These are phyloP conservation scores for Austroboletus novae-zelandiae DNA, from an alignment of 1,284 basidiomycete genomes.

Conservation along the genomic window DNA sequence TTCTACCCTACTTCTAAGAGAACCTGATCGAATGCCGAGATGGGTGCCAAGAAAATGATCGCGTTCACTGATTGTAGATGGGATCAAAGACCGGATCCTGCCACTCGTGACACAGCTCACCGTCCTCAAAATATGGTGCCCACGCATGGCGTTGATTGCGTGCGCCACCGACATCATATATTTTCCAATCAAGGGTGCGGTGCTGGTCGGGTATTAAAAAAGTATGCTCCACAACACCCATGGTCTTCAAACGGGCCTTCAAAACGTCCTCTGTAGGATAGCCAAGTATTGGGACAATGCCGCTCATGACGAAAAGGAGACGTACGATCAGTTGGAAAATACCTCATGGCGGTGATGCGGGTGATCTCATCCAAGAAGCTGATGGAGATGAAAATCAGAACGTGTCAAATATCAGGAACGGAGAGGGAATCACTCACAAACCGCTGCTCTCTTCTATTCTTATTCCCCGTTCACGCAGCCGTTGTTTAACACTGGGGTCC, in stretches of 20 bases:
- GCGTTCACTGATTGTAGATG: slow-evolving; percentile 58
- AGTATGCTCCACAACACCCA: slow-evolving; percentile 74
- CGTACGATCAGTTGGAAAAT: slow-evolving; percentile 75
- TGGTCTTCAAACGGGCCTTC: slow-evolving; percentile 68
- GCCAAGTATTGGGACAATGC: not conserved
- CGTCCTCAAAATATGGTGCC: slow-evolving; percentile 81
- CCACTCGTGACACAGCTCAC: slow-evolving; percentile 36
- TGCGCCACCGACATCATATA: slow-evolving; percentile 80
- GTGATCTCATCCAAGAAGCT: slow-evolving; percentile 79
- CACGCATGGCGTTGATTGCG: slow-evolving; percentile 75
- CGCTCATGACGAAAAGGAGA: slow-evolving; percentile 8
- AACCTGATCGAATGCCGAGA: slow-evolving; percentile 81
- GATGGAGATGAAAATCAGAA: slow-evolving; percentile 12
- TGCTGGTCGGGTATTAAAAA: slow-evolving; percentile 63
- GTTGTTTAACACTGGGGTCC: slow-evolving; percentile 58
- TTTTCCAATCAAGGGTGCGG: slow-evolving; percentile 66
- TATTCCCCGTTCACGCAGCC: slow-evolving; percentile 60
- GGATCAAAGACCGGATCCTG: slow-evolving; percentile 1
- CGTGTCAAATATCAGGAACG: slow-evolving; percentile 7
- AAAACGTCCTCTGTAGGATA: slow-evolving; percentile 61
- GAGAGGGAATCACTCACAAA: slow-evolving; percentile 52
- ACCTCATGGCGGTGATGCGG: slow-evolving; percentile 74
- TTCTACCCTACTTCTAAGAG: slow-evolving; percentile 56
- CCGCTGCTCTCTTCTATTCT: slow-evolving; percentile 78
- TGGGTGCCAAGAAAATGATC: slow-evolving; percentile 81